phyloP scores from a whole-genome alignment of 768 basidiomycete species.

The Russula brevipes region DNA sequence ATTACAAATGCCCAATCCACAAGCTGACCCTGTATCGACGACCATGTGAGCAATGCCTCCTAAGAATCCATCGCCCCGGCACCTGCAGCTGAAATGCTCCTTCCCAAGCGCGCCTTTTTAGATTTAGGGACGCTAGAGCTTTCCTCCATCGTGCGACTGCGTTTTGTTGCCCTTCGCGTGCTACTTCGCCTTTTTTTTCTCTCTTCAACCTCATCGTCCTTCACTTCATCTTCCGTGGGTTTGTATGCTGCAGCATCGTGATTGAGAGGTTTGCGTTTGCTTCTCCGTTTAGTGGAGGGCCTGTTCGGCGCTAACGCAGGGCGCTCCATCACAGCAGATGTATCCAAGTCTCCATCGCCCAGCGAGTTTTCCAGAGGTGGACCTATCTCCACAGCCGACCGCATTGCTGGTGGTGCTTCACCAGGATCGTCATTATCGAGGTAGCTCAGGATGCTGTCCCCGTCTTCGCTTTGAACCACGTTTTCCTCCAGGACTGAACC shows the following conservation, averaged over 20 bases:
- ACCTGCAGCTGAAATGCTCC: constrained; percentile 16
- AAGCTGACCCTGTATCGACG: neutral
- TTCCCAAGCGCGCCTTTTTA: constrained; percentile 22
- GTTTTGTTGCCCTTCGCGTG: constrained; percentile 18
- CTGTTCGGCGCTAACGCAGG: neutral
- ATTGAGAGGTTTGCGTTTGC: constrained; percentile 23
- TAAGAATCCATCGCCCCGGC: constrained; percentile 11
- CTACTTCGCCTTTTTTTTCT: constrained; percentile 8
- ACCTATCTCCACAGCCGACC: constrained; percentile 2
- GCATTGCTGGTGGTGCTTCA: constrained; percentile 6
- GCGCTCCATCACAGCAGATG: neutral
- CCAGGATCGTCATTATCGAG: neutral
- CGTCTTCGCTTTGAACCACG: neutral
- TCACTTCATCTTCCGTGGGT: constrained; percentile 15
- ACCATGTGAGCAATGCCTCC: neutral
- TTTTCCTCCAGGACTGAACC: neutral
- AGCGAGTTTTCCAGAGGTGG: neutral
- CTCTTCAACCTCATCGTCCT: constrained; percentile 14
- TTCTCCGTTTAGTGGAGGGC: constrained; percentile 10
- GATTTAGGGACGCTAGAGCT: constrained; percentile 9
- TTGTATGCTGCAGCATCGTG: constrained; percentile 24
- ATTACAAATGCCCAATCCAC: neutral
- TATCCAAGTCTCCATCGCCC: neutral
- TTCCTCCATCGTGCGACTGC: constrained; percentile 22
- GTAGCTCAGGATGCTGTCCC: constrained; percentile 14